Evolutionary conservation across 2,329 filamentous ascomycete species (phyloP), one percentile per base, ranked within the genome.

Genomic region (Fusarium liriodendri): DNA sequence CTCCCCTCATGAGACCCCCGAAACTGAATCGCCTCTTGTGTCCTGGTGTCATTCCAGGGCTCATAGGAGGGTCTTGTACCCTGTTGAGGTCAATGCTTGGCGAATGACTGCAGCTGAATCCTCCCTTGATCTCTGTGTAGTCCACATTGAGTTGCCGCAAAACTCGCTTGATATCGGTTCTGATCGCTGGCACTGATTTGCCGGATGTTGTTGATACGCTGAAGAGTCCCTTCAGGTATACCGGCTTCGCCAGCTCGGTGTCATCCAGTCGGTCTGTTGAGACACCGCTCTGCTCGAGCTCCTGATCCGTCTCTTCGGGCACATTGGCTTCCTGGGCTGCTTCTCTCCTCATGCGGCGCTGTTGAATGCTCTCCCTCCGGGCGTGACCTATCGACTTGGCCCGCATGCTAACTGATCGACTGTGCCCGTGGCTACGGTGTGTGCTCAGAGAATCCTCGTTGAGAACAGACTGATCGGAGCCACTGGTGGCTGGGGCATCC

Each of bases 171-270:
- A 99, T 94, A 80, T 99, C 97, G 8, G 91, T 87, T 42, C 96
- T 91, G 72, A 99, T 99, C 68, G 95, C 91, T 1, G 91, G 87
- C 13, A 98, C 90, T 1, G 96, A 94, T 80, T 97, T 97, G 79
- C 92, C 97, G 67, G 95, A 98, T 8, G 97, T 99, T 0, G 97
- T 99, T 5, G 95, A 97, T 63, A 98, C 97, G 78, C 96, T 98
- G 85, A 99, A 98, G 20, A 99, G 88, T 6, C 97, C 97, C 83
- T 98, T 99, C 66, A 99, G 89, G 82, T 93, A 98, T 4, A 98
- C 97, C 0, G 97, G 97, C 82, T 98, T 98, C 62, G 96, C 92
- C 70, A 96, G 90, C 75, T 97, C 95, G 6, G 93, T 91, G 75
- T 90, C 91, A 70, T 90, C 88, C 11, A 92, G 82, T 27, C 89